Conservation (phyloP, 495 filamentous ascomycete species). For the Penicillium arizonense region DNA sequence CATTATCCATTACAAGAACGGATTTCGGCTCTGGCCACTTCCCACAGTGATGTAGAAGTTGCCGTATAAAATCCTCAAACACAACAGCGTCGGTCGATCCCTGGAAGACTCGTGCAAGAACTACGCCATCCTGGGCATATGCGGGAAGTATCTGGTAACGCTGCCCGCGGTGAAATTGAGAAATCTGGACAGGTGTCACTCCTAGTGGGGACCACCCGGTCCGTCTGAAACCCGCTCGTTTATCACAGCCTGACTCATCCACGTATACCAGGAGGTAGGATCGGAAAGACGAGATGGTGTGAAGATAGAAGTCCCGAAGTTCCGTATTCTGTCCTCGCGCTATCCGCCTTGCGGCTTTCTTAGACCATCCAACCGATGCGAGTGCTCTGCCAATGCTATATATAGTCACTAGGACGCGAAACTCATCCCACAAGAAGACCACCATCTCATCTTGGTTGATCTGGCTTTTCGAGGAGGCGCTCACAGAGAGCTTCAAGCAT, state of each 20-base stretch:
- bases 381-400: not conserved
- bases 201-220: constrained; percentile 29
- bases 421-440: constrained; percentile 22
- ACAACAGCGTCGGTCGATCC: constrained; percentile 33
- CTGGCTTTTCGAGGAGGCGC: constrained; percentile 17
- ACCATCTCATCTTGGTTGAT: constrained; percentile 21
- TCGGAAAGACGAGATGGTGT: constrained; percentile 28
- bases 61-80: constrained; percentile 40
- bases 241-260: not conserved
- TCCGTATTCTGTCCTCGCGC: constrained; percentile 23
- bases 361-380: constrained; percentile 4
- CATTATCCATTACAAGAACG: constrained; percentile 46
- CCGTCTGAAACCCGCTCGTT: constrained; percentile 21
- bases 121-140: constrained; percentile 36
- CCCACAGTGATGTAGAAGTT: constrained; percentile 32
- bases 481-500: constrained; percentile 16
- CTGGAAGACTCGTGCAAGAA: constrained; percentile 29
- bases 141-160: constrained; percentile 38
- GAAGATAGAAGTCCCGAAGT: constrained; percentile 31
- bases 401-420: not conserved
- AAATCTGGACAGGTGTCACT: constrained; percentile 30
- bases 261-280: constrained; percentile 12
- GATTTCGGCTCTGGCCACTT: constrained; percentile 36
- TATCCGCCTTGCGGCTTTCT: constrained; percentile 10
- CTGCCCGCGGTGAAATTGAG: constrained; percentile 24